These are phyloP conservation scores for Suillus spraguei DNA, from an alignment of 768 basidiomycete species.

Conservation along the genomic window DNA sequence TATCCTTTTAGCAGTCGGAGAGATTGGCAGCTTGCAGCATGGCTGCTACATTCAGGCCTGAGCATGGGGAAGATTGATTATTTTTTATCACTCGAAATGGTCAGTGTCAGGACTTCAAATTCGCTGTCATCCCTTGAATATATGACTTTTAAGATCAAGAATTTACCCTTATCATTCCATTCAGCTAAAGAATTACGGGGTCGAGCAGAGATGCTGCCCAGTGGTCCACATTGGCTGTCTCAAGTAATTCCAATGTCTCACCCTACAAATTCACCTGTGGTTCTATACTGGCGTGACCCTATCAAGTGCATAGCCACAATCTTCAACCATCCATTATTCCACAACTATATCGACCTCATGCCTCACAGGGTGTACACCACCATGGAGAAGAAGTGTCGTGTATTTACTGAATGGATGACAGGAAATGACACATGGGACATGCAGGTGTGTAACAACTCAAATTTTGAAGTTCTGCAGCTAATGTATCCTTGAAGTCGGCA, in stretches of 20 bases:
- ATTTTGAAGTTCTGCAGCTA: background rate
- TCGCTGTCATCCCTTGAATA: no score
- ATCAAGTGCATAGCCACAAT: constrained; percentile 26
- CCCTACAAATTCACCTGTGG: background rate
- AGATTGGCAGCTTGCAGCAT: no score
- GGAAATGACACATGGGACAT: constrained; percentile 28
- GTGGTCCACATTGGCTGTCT: no score
- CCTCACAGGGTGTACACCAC: constrained; percentile 22
- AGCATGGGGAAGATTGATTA: no score
- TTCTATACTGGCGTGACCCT: constrained; percentile 27
- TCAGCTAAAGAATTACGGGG: no score
- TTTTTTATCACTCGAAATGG: no score
- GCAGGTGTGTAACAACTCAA: constrained; percentile 21
- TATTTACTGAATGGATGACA: constrained; percentile 29
- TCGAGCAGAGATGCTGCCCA: background rate
- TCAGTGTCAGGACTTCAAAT: no score
- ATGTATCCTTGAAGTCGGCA: constrained; percentile 12
- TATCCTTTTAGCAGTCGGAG: no score
- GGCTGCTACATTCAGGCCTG: no score
- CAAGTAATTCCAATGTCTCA: no score
- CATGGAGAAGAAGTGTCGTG: constrained; percentile 10
- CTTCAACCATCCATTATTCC: constrained; percentile 23
- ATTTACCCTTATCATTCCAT: no score
- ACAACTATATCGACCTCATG: constrained; percentile 19
- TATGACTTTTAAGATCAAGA: no score